Percentiles rank a stretch among this genome's conserved stretches.
phyloP scores from a whole-genome alignment of 2,329 filamentous ascomycete genomes.

The Ilyonectria sp. region DNA sequence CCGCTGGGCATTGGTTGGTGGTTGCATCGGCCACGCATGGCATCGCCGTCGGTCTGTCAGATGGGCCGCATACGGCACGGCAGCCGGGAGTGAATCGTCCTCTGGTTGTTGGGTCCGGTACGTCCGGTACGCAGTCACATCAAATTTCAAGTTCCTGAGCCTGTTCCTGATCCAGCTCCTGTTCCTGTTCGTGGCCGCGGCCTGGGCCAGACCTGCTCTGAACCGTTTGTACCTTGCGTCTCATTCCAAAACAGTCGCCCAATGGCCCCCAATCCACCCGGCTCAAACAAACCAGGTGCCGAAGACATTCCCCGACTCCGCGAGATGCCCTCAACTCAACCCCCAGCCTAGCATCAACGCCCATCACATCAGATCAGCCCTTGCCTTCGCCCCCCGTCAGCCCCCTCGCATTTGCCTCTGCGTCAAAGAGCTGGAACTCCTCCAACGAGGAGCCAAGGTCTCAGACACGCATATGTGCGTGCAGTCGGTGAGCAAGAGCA shows the following conservation, averaged over 20 bases:
- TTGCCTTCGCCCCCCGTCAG: not conserved
- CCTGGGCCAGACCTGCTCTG: constrained; percentile 7
- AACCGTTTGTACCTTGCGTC: constrained; percentile 18
- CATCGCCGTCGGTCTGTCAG: constrained; percentile 15
- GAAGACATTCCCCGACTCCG: constrained; percentile 10
- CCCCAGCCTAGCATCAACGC: not conserved
- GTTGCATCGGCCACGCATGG: constrained; percentile 30
- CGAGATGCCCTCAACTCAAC: not conserved
- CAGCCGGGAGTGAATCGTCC: constrained; percentile 8
- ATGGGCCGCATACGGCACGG: constrained; percentile 21
- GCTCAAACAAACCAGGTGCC: constrained; percentile 8
- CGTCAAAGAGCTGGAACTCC: constrained; percentile 16
- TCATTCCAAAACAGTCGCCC: constrained; percentile 20
- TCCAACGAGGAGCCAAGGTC: constrained; percentile 23
- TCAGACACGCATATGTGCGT: constrained; percentile 36
- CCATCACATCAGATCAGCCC: constrained; percentile 10
- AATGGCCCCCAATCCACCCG: constrained; percentile 14
- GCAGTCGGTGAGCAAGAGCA: constrained; percentile 22
- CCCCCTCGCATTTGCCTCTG: constrained; percentile 36
- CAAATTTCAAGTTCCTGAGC: constrained; percentile 2
- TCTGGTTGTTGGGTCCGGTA: constrained; percentile 17
- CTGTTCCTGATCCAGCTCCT: constrained; percentile 9
- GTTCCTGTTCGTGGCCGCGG: constrained; percentile 11
- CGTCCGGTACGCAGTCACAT: not conserved
- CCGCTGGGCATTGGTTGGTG: constrained; percentile 26